A percentile compares a stretch with the other conserved stretches of the same genome.
These are phyloP conservation scores for Auricularia heimuer DNA, from an alignment of 768 basidiomycete species.

Conservation along the genomic window DNA sequence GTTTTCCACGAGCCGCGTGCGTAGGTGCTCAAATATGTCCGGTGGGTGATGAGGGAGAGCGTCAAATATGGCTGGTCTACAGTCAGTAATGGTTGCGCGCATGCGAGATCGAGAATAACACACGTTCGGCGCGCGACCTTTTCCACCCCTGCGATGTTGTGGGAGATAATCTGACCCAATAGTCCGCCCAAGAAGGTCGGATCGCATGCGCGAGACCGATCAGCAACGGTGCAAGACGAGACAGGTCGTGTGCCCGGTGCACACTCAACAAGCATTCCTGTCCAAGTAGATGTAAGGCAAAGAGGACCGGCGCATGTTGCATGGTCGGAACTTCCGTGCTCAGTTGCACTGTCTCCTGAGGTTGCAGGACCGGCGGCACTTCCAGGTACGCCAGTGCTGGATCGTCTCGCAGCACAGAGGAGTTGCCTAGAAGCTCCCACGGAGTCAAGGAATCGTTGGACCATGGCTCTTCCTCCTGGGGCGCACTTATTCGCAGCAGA, in stretches of 20 bases:
- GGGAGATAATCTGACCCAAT: constrained; percentile 79
- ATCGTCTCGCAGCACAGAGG: constrained; percentile 50
- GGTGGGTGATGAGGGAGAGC: not conserved
- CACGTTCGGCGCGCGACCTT: constrained; percentile 33
- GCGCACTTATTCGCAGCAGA: constrained; percentile 29
- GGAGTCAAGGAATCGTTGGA: constrained; percentile 13
- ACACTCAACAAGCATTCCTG: constrained; percentile 29
- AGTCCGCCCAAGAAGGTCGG: constrained; percentile 83
- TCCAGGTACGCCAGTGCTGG: constrained; percentile 39
- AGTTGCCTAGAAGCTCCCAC: constrained; percentile 42
- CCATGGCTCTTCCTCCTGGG: constrained; percentile 1
- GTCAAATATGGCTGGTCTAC: not conserved
- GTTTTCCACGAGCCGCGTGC: not conserved
- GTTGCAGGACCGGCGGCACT: constrained; percentile 21
- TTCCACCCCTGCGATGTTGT: constrained; percentile 53
- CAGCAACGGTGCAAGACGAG: constrained; percentile 51
- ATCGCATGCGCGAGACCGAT: constrained; percentile 30
- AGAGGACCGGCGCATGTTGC: constrained; percentile 49
- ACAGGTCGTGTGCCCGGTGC: constrained; percentile 51
- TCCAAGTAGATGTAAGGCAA: constrained; percentile 70
- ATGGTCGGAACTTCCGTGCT: constrained; percentile 25
- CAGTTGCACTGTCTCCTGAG: constrained; percentile 1
- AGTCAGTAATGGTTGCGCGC: not conserved
- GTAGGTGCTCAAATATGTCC: not conserved
- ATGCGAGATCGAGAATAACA: not conserved